Percentiles rank a stretch among this genome's conserved stretches.
phyloP scores from a whole-genome alignment of 2,329 filamentous ascomycete genomes.

The Emmonsia crescens region DNA sequence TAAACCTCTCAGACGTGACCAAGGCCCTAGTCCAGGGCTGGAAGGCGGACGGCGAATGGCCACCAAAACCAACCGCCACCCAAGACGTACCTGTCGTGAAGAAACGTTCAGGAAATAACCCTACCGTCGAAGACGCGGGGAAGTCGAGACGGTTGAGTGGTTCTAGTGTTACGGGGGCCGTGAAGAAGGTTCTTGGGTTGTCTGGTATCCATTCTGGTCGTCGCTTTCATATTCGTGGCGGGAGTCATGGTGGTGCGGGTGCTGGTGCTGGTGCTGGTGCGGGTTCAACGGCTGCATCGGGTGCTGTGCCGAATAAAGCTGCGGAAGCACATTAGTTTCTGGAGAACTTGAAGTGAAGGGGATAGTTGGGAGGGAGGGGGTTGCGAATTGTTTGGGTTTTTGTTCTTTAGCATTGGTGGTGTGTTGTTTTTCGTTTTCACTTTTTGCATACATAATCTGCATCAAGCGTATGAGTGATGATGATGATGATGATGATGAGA shows the following conservation, averaged over 20 bases:
- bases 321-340: neutral
- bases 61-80: conserved; percentile 49
- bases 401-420: neutral
- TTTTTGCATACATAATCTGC: neutral
- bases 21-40: conserved; percentile 75
- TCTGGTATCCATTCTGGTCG: conserved; percentile 22
- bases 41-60: conserved; percentile 92
- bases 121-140: conserved; percentile 11
- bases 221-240: conserved; percentile 29
- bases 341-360: neutral
- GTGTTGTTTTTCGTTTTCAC: neutral
- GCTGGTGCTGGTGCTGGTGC: neutral
- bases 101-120: neutral
- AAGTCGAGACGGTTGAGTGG: conserved; percentile 17
- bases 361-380: neutral
- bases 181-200: conserved; percentile 32
- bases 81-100: conserved; percentile 12
- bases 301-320: neutral
- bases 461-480: neutral
- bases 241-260: conserved; percentile 15
- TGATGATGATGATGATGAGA: neutral
- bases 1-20: conserved; percentile 75
- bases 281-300: neutral
- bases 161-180: conserved; percentile 29
- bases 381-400: neutral